Evolutionary conservation across 805 yeast genomes (phyloP).

Genomic region (Metschnikowia picachoensis): DNA sequence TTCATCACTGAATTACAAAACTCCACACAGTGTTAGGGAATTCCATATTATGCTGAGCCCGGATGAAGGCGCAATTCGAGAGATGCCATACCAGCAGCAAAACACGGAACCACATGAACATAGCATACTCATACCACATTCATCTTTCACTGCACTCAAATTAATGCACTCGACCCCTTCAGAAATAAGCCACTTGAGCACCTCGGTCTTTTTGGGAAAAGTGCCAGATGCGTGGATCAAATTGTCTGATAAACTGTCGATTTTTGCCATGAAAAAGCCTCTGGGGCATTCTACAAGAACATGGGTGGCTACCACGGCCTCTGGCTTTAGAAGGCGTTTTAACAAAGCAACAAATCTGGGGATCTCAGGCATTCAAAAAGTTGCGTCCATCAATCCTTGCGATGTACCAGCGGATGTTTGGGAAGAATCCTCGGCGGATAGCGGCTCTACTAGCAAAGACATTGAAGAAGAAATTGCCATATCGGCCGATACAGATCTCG

Average conservation of each 20-base stretch:
- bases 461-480: not conserved
- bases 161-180: slow-evolving; percentile 48
- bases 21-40: no score
- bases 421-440: not conserved
- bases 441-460: not conserved
- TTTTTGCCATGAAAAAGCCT: not conserved
- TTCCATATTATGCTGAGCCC: no score
- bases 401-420: not conserved
- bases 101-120: no score
- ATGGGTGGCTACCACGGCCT: slow-evolving; percentile 6
- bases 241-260: not conserved
- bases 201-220: slow-evolving; percentile 50
- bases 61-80: no score
- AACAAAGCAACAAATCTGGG: not conserved
- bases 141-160: slow-evolving; percentile 60
- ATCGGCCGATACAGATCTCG: not conserved
- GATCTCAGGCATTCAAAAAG: not conserved
- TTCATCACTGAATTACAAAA: no score
- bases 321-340: slow-evolving; percentile 2
- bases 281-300: slow-evolving; percentile 1
- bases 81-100: no score
- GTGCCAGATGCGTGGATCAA: slow-evolving; percentile 53
- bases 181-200: slow-evolving; percentile 47
- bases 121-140: no score
- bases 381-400: not conserved